phyloP scores from a whole-genome alignment of 306 rosid genomes.

The Oemleria cerasiformis region DNA sequence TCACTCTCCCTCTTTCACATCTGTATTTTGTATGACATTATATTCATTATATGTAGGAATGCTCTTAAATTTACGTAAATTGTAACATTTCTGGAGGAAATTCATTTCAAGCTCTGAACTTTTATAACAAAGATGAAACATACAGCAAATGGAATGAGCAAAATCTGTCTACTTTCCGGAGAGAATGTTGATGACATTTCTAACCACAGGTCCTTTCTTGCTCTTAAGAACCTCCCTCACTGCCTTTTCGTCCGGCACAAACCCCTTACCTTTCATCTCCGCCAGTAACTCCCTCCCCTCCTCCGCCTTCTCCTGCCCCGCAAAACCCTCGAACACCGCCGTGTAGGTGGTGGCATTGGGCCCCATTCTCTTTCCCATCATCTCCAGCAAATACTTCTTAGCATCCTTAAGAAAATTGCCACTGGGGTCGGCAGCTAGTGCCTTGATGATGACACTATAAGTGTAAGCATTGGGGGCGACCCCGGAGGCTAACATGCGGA shows the following conservation, averaged over 20 bases:
- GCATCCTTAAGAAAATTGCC: constrained; percentile 42
- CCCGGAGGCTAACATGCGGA: constrained; percentile 74
- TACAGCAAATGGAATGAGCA: neutral
- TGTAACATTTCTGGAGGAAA: neutral
- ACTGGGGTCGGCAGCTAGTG: constrained; percentile 35
- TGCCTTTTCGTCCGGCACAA: constrained; percentile 60
- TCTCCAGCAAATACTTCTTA: constrained; percentile 52
- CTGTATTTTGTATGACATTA: constrained; percentile 13
- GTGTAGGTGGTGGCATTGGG: constrained; percentile 62
- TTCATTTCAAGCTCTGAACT: constrained; percentile 1
- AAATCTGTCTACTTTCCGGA: constrained; percentile 38
- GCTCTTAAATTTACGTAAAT: neutral
- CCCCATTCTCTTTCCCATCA: constrained; percentile 61
- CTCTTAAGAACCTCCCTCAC: constrained; percentile 42
- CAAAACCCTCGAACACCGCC: constrained; percentile 59
- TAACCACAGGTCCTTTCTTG: constrained; percentile 44
- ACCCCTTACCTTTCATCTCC: constrained; percentile 52
- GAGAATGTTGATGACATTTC: constrained; percentile 54
- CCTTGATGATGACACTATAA: constrained; percentile 53
- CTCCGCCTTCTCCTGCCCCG: constrained; percentile 33
- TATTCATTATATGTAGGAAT: neutral
- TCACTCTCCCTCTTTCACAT: constrained; percentile 13
- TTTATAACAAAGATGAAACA: neutral
- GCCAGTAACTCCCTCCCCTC: constrained; percentile 51
- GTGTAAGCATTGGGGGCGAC: constrained; percentile 71